Percentiles rank a stretch among this genome's conserved stretches.
Conservation (phyloP, 2,329 filamentous ascomycete genomes). For the Grosmannia huntii region DNA sequence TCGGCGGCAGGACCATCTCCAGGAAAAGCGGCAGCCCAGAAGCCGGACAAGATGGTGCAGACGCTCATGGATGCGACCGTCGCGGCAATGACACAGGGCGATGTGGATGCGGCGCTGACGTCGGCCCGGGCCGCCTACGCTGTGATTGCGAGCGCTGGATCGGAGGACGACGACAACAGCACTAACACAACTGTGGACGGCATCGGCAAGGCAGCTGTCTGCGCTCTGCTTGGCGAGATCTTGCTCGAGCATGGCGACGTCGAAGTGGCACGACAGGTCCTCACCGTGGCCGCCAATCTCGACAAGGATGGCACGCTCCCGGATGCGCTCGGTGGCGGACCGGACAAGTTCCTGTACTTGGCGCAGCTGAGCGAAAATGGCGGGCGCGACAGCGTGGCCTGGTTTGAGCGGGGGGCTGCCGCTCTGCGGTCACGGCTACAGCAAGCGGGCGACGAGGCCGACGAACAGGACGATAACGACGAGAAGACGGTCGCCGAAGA, state of each 20-base stretch:
- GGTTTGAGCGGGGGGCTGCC: constrained; percentile 59
- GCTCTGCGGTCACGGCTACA: constrained; percentile 48
- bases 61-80: constrained; percentile 20
- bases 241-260: constrained; percentile 71
- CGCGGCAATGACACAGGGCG: constrained; percentile 22
- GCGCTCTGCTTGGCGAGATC: constrained; percentile 71
- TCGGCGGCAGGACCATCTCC: not conserved
- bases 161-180: not conserved
- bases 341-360: constrained; percentile 90
- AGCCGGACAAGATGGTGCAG: constrained; percentile 7
- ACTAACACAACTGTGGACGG: constrained; percentile 9
- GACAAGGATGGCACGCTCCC: constrained; percentile 63
- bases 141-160: constrained; percentile 28
- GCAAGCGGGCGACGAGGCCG: constrained; percentile 18
- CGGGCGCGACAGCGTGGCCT: constrained; percentile 49
- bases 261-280: constrained; percentile 59
- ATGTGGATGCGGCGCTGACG: constrained; percentile 16
- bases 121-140: constrained; percentile 30
- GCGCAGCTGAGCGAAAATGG: constrained; percentile 74
- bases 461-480: not conserved
- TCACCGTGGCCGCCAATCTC: constrained; percentile 58
- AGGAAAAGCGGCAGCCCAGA: not conserved
- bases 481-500: constrained; percentile 21
- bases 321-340: constrained; percentile 63
- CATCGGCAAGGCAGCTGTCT: constrained; percentile 38